Evolutionary conservation across 2,329 filamentous ascomycete genomes (phyloP), one percentile per base, ranked within the genome.

Genomic region (Sporothrix phasma): DNA sequence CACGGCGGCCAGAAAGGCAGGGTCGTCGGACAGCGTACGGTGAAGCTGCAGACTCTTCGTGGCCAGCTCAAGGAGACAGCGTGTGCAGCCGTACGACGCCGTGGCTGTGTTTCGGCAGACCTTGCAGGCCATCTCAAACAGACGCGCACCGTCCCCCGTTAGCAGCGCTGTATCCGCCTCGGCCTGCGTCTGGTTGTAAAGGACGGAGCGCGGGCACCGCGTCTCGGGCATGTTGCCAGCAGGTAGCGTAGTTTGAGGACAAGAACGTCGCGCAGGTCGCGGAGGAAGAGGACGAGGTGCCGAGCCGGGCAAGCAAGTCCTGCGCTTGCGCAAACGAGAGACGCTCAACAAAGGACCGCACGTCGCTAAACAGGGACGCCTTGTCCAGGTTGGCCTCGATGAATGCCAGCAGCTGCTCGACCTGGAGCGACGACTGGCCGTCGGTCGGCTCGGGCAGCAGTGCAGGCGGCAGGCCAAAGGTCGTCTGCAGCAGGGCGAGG

Each of bases 181-280:
- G 7, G 37, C 51, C 5, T 41, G 29, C 15, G 53, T 19, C 37
- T 59, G 39, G 3, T 49, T 51, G 37, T 41, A 49, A 15, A 62
- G 37, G 15, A 58, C 13, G 5, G 59, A 31, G 8, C 51, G 51
- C 2, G 54, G 62, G 41, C 64, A 62, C 0, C 72, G 66, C 0
- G 70, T 73, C 29, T 73, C 69, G 0, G 71, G 45, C 76, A 77
- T 0, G 78, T 80, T 0, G 76, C 71, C 0, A 77, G 70, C 17
- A 81, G 73, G 58, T 81, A 82, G 5, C 76, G 75, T 10, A 80
- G 67, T 67, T 81, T 80, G 60, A 75, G 68, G 1, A 73, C 70
- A 5, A 82, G 67, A 0, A 77, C 70, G 2, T 39, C 19, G 1
- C 47, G 47, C 5, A 43, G 37, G 41, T 47, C 17, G 46, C 22